phyloP scores from a whole-genome alignment of 2,329 filamentous ascomycete genomes.

The Coniochaeta sp. region DNA sequence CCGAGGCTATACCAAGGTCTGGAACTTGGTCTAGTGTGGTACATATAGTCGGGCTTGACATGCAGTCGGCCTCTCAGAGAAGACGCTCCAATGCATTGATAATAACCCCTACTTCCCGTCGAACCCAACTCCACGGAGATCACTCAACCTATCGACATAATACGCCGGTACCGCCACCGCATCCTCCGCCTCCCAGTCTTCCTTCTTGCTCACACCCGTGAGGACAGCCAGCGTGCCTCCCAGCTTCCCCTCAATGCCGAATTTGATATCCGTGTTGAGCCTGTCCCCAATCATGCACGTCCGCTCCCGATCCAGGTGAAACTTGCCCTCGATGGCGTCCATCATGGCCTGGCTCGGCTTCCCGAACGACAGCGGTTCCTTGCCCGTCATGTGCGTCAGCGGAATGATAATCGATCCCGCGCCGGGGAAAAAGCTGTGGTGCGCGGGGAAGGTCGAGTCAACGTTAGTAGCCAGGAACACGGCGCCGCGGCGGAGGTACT shows the following conservation, averaged over 20 bases:
- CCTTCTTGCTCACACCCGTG: conserved; percentile 82
- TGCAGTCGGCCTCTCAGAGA: too few species aligned
- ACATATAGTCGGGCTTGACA: too few species aligned
- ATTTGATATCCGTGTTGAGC: conserved; percentile 91
- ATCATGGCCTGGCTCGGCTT: conserved; percentile 99
- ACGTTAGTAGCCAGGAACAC: conserved; percentile 89
- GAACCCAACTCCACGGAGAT: conserved; percentile 40
- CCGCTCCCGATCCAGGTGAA: conserved; percentile 72
- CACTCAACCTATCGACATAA: conserved; percentile 79
- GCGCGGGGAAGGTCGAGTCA: conserved; percentile 81
- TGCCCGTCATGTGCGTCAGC: conserved; percentile 62
- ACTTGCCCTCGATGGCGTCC: conserved; percentile 96
- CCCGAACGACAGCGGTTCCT: conserved; percentile 71
- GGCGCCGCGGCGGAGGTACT: conserved; percentile 78
- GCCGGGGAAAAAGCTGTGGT: conserved; percentile 80
- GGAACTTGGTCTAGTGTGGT: too few species aligned
- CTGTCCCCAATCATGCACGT: conserved; percentile 97
- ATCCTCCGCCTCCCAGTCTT: conserved; percentile 67
- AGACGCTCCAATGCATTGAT: not conserved
- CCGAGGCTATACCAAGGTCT: too few species aligned
- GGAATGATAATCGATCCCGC: conserved; percentile 79
- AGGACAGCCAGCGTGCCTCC: conserved; percentile 88
- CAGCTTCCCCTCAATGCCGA: conserved; percentile 83
- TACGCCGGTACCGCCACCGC: conserved; percentile 67
- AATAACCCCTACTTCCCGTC: not conserved